Conservation (phyloP, 2,329 filamentous ascomycete species). For the Nothophoma quercina region DNA sequence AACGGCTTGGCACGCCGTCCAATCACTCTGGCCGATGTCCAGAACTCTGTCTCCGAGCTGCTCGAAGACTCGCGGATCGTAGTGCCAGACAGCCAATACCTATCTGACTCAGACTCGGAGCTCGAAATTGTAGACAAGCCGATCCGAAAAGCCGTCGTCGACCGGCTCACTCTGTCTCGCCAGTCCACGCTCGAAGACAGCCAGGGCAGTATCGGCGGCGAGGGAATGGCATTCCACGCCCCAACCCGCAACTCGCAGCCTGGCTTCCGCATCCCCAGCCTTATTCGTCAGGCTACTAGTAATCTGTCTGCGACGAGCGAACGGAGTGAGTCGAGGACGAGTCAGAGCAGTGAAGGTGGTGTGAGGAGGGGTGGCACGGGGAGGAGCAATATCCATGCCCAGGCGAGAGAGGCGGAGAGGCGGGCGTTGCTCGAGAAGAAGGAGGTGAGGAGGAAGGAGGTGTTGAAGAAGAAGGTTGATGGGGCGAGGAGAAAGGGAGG, state of each 20-base stretch:
- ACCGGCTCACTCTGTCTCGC: conserved; percentile 76
- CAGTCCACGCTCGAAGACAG: conserved; percentile 39
- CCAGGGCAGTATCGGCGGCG: conserved; percentile 31
- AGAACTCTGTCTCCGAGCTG: conserved; percentile 82
- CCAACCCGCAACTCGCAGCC: conserved; percentile 47
- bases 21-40: conserved; percentile 78
- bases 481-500: conserved; percentile 33
- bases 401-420: conserved; percentile 66
- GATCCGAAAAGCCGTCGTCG: conserved; percentile 62
- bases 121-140: conserved; percentile 48
- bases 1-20: conserved; percentile 68
- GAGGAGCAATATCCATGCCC: conserved; percentile 67
- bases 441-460: conserved; percentile 59
- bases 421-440: conserved; percentile 59
- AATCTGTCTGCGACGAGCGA: conserved; percentile 45
- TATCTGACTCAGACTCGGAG: conserved; percentile 43
- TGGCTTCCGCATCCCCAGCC: conserved; percentile 71
- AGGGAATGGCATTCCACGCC: conserved; percentile 64
- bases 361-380: conserved; percentile 61
- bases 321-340: conserved; percentile 29
- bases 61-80: conserved; percentile 69
- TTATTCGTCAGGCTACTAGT: conserved; percentile 77
- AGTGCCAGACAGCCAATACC: conserved; percentile 62
- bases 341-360: conserved; percentile 36
- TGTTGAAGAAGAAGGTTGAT: conserved; percentile 54